Base-by-base conservation (phyloP, 352 stramenopile species). In the Phytophthora lateralis region DNA sequence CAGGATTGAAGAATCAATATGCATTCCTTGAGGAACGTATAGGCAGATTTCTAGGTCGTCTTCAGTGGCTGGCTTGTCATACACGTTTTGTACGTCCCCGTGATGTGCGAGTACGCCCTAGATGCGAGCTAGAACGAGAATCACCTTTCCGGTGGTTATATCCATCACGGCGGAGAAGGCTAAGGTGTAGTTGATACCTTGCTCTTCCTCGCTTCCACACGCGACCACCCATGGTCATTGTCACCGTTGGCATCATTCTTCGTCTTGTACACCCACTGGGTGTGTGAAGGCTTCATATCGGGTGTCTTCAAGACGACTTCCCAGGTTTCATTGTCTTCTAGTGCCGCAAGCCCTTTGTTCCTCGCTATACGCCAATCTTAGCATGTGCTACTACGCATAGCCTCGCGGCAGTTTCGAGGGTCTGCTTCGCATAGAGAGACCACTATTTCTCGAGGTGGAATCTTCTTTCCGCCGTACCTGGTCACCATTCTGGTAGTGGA, bases 41-140 rank as follows among this genome's bases (percentile, higher is more conserved):
- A 75, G 3, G 44, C 54, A 68, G 17, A 79, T 79, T 1, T 62
- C 21, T 4, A 66, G 12, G 4, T 54, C 41, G 1, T 55, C n/a
- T 37, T 76, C 62, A 4, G 51, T 55, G 0, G 39, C 35, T 0
- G 55, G 66, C 30, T 71, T 69, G 0, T 71, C 43, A 26, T 76
- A 79, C 4, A 62, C 71, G 17, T 70, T 69, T 11, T 62, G 61
- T 1, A 73, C 42, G 15, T 76, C 66, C 12, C 67, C 55, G 43
- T 76, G 66, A 3, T 21, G 43, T 0, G 57, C 58, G 3, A 42
- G 56, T 4, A 72, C 63, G 1, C 30, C 1, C 53, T 30, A 76
- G 6, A 58, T 14, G 10, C 10, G 17, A 1, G 54, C 55, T 10
- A 67, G 6, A 4, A 45, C 56, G 1, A 69, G 18, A 27, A 75